Evolutionary conservation across 371 early-diverging fungal species (phyloP), one percentile per base, ranked within the genome.

Genomic region (Zychaea mexicana): DNA sequence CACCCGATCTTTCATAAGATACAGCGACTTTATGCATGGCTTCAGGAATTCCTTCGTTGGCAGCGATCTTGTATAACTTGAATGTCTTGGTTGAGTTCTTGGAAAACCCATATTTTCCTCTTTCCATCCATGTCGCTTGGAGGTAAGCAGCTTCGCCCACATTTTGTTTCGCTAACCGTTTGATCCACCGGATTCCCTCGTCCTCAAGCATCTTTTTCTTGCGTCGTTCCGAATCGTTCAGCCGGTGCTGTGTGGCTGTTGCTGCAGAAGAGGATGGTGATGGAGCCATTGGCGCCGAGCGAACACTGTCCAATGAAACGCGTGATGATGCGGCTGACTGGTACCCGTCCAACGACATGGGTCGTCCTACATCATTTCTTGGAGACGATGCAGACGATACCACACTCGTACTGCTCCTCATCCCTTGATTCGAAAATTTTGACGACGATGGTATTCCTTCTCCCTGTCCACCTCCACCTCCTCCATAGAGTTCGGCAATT

Each of bases 61-160:
- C 81, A 2, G 70, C 65, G 28, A 70, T 62, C 5, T 71, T 68
- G 64, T 81, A 75, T 56, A 83, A 68, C 46, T 75, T 67, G 10
- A 61, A 24, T 8, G 85, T 83, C 38, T 81, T 83, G 56, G 79
- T 71, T 22, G 74, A 33, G 62, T 84, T 91, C 57, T 71, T 71
- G 52, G 80, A 79, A 46, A 73, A 73, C 0, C 85, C 85, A 72
- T 86, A 88, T 62, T 72, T 62, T 2, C 90, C 90, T 8, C 80
- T 68, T 55, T 92, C 90, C 52, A 84, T 76, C 92, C 92, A 92
- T 5, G 80, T 69, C 2, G 85, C 94, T 26, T 83, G 72, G 31
- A 91, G 78, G 68, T 83, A 92, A 39, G 85, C 83, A 1, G 93
- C 92, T 71, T 92, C 93, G 0, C 89, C 80, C 57, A 87, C 76